Percentiles rank a stretch among this genome's conserved stretches.
These are phyloP conservation scores for Lepiota venenata DNA, from an alignment of 768 basidiomycete species.

Conservation along the genomic window DNA sequence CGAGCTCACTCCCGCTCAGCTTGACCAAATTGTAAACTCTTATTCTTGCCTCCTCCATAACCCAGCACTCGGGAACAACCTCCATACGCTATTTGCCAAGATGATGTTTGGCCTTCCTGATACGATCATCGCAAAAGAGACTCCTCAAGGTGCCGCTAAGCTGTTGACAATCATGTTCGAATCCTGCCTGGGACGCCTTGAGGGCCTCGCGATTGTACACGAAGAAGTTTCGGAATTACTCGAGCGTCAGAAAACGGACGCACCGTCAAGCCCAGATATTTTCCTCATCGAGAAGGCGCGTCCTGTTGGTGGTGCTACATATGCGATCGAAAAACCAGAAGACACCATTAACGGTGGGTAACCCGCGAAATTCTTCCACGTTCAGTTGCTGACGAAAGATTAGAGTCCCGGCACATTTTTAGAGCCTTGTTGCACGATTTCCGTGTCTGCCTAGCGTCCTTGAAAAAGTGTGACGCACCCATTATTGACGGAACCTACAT, in stretches of 20 bases:
- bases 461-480: constrained; percentile 79
- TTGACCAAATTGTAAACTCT: constrained; percentile 74
- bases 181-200: constrained; percentile 80
- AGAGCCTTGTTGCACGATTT: constrained; percentile 88
- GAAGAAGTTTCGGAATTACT: constrained; percentile 47
- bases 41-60: constrained; percentile 92
- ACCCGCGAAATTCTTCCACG: background rate
- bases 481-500: constrained; percentile 85
- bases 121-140: constrained; percentile 72
- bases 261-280: constrained; percentile 39
- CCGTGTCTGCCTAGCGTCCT: constrained; percentile 68
- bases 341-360: constrained; percentile 73
- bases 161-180: constrained; percentile 78
- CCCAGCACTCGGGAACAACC: constrained; percentile 69
- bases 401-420: constrained; percentile 85
- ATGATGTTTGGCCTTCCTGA: constrained; percentile 90
- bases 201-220: constrained; percentile 68
- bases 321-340: constrained; percentile 79
- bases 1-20: constrained; percentile 74
- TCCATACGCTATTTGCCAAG: constrained; percentile 91
- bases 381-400: constrained; percentile 10
- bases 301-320: constrained; percentile 75
- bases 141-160: constrained; percentile 59
- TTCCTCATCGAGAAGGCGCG: constrained; percentile 80
- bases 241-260: constrained; percentile 45